phyloP scores from a whole-genome alignment of 805 yeast species.

The Kodamaea kakaduensis region DNA sequence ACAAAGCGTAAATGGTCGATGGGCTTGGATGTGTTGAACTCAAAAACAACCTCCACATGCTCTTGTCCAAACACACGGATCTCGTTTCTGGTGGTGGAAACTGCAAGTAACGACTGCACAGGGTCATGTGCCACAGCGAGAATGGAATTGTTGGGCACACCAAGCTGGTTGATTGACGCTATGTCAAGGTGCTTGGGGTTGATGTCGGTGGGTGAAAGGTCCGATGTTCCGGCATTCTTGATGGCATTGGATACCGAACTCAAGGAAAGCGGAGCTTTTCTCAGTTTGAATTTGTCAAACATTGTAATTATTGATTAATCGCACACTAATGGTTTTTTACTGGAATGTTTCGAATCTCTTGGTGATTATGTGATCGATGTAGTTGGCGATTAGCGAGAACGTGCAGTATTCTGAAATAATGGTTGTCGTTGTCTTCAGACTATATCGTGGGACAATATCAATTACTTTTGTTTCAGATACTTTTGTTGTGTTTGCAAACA shows the following conservation, averaged over 20 bases:
- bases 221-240: slow-evolving; percentile 27
- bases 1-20: slow-evolving; percentile 61
- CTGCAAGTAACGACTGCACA: slow-evolving; percentile 78
- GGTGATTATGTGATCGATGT: no score
- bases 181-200: slow-evolving; percentile 27
- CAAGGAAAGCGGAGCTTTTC: slow-evolving; percentile 41
- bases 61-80: slow-evolving; percentile 82
- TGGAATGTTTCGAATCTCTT: no score
- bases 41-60: slow-evolving; percentile 67
- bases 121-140: slow-evolving; percentile 78
- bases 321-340: no score
- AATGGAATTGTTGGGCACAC: slow-evolving; percentile 53
- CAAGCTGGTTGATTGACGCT: slow-evolving; percentile 29
- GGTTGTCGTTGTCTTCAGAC: no score
- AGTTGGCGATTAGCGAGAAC: no score
- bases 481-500: no score
- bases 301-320: no score
- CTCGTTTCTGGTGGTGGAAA: slow-evolving; percentile 67
- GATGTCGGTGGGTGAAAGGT: slow-evolving; percentile 32
- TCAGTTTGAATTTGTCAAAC: slow-evolving; percentile 37
- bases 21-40: slow-evolving; percentile 45
- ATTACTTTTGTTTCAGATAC: no score
- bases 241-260: slow-evolving; percentile 40
- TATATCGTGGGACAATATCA: no score
- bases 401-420: no score